Percentiles rank a stretch among this genome's conserved stretches.
Evolutionary conservation across 306 rosid genomes (phyloP).

Genomic region (Geum urbanum): DNA sequence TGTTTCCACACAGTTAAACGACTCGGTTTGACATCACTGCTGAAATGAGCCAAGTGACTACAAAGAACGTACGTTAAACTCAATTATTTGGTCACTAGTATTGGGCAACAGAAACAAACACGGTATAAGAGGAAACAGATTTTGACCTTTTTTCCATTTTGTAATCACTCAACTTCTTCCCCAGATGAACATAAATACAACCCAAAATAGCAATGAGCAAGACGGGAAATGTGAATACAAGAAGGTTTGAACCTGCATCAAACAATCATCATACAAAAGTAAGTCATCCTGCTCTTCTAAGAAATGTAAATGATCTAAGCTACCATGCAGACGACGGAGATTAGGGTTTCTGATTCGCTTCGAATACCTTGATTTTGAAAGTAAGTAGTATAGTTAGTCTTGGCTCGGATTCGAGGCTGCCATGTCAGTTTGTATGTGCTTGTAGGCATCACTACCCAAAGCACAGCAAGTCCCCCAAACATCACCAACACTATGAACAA

Average conservation of each 20-base stretch:
- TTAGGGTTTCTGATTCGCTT: background rate
- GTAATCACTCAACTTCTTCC: conserved; percentile 24
- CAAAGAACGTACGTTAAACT: background rate
- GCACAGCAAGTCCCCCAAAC: background rate
- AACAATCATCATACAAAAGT: background rate
- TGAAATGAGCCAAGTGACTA: background rate
- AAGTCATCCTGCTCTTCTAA: background rate
- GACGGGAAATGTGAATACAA: conserved; percentile 53
- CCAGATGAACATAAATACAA: conserved; percentile 54
- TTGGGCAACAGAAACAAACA: background rate
- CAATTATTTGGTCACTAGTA: background rate
- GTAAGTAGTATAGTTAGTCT: conserved; percentile 14
- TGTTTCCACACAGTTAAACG: conserved; percentile 37
- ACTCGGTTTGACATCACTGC: conserved; percentile 17
- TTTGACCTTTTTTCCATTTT: conserved; percentile 22
- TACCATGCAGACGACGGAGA: background rate
- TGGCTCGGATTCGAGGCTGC: conserved; percentile 3
- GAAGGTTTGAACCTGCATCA: conserved; percentile 38
- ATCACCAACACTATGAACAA: background rate
- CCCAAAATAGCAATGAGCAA: conserved; percentile 58
- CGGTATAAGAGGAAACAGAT: background rate
- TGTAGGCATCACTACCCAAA: background rate
- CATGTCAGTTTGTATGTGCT: background rate
- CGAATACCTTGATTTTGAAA: conserved; percentile 56
- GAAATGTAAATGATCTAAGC: background rate